Evolutionary conservation across 2,329 filamentous ascomycete genomes (phyloP).

Genomic region (Cladosporium cucumerinum): DNA sequence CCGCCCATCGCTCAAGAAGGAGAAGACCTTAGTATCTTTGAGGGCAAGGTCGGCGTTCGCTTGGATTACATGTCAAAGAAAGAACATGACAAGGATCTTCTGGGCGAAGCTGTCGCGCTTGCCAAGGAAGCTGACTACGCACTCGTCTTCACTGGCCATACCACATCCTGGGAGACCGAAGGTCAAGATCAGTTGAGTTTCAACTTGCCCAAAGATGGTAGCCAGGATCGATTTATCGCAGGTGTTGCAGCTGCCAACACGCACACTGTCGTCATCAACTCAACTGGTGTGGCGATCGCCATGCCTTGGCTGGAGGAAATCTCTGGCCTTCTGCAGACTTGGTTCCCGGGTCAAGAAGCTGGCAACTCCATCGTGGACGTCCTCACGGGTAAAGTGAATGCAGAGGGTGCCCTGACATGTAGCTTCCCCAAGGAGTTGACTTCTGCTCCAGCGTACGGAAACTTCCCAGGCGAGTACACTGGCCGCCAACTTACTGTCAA

Average conservation of each 20-base stretch:
- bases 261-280: slow-evolving; percentile 7
- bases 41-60: slow-evolving; percentile 1
- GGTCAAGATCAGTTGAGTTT: slow-evolving; percentile 8
- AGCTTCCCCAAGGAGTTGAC: slow-evolving; percentile 57
- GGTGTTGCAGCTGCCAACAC: slow-evolving; percentile 2
- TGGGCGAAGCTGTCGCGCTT: slow-evolving; percentile 1
- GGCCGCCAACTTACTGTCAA: slow-evolving; percentile 60
- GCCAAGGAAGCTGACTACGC: slow-evolving; percentile 2
- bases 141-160: slow-evolving; percentile 1
- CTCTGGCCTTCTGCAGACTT: slow-evolving; percentile 10
- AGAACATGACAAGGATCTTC: slow-evolving; percentile 3
- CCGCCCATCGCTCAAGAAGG: neutral
- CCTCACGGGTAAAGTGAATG: slow-evolving; percentile 69
- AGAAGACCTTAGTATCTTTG: neutral
- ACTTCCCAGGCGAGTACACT: slow-evolving; percentile 67
- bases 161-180: slow-evolving; percentile 5
- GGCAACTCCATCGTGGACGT: slow-evolving; percentile 78
- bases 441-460: slow-evolving; percentile 64
- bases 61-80: slow-evolving; percentile 1
- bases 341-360: slow-evolving; percentile 64
- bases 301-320: slow-evolving; percentile 5
- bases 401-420: slow-evolving; percentile 70
- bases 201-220: slow-evolving; percentile 11
- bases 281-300: slow-evolving; percentile 2
- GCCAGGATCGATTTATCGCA: slow-evolving; percentile 1